Evolutionary conservation across 257 asterid genomes (phyloP).

Genomic region (Nicotiana attenuata): DNA sequence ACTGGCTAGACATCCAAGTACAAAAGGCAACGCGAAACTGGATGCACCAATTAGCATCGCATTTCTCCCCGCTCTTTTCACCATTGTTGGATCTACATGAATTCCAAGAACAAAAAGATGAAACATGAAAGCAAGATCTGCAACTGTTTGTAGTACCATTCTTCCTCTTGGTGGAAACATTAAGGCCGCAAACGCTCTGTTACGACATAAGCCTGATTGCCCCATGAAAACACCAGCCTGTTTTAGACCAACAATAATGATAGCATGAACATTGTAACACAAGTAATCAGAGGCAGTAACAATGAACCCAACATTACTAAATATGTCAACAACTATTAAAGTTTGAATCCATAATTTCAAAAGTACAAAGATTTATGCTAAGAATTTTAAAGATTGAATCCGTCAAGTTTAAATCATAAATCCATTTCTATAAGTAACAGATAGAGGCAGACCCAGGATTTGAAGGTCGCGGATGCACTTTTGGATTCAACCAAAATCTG

Average conservation of each 20-base stretch:
- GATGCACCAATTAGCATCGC: conserved; percentile 38
- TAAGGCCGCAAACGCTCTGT: not conserved
- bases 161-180: conserved; percentile 46
- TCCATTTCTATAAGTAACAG: not conserved
- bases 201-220: conserved; percentile 28
- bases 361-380: not conserved
- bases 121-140: conserved; percentile 47
- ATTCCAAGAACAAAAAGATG: conserved; percentile 55
- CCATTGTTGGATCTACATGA: conserved; percentile 32
- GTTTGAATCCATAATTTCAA: not conserved
- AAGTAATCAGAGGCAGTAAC: not conserved
- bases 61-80: conserved; percentile 24
- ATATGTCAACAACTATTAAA: not conserved
- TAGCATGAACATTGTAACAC: not conserved
- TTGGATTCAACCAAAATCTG: too few species aligned
- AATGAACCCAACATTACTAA: not conserved
- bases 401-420: not conserved
- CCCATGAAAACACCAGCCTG: conserved; percentile 62
- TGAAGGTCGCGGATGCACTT: too few species aligned
- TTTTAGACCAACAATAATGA: conserved; percentile 3
- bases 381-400: not conserved
- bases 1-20: conserved; percentile 14
- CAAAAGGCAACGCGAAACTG: conserved; percentile 33
- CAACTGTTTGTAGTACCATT: conserved; percentile 35
- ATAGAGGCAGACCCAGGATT: not conserved